Percentiles rank a stretch among this genome's conserved stretches.
Conservation (phyloP, 176 grass and related monocot species). For the Rhynchospora breviuscula region DNA sequence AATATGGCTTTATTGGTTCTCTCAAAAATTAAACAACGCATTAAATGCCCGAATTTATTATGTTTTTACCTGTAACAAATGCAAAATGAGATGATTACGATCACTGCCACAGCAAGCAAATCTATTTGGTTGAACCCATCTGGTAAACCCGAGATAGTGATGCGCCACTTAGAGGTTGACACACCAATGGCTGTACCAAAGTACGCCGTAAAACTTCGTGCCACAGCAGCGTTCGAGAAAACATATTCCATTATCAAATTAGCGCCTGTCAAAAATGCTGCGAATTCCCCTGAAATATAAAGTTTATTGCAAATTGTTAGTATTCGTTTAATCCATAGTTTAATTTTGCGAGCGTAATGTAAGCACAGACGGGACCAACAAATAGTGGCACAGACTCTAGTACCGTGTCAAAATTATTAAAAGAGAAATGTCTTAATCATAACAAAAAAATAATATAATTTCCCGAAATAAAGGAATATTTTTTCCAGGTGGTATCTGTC, state of each 20-base stretch:
- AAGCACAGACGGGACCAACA: background rate
- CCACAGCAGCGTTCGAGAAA: constrained; percentile 97
- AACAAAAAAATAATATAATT: background rate
- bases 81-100: constrained; percentile 71
- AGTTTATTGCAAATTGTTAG: constrained; percentile 5
- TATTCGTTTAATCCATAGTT: background rate
- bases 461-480: background rate
- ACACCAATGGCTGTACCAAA: constrained; percentile 83
- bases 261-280: constrained; percentile 83
- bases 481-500: constrained; percentile 7
- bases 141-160: constrained; percentile 52
- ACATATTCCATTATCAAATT: constrained; percentile 99
- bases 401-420: background rate
- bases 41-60: background rate
- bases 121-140: constrained; percentile 78
- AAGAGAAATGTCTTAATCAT: constrained; percentile 8
- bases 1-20: background rate
- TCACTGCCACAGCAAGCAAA: constrained; percentile 66
- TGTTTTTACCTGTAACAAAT: constrained; percentile 81
- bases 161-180: constrained; percentile 56
- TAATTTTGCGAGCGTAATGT: background rate
- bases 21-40: background rate
- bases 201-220: constrained; percentile 93
- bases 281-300: constrained; percentile 62
- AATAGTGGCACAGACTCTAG: background rate